phyloP scores from a whole-genome alignment of 192 early-diverging fungal genomes.

The Rhizophagus clarus region DNA sequence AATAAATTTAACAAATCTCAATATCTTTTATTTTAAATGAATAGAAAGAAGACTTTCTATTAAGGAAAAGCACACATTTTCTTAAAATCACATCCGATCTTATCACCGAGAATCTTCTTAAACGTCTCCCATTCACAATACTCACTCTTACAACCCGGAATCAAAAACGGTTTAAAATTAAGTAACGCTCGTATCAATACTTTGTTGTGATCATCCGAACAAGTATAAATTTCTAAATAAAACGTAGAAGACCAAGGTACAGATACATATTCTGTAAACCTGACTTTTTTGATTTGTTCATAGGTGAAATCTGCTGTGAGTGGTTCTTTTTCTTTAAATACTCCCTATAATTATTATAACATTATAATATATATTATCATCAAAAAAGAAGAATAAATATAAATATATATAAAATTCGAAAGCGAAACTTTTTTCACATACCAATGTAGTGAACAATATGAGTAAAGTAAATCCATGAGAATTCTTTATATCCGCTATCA shows the following conservation, averaged over 20 bases:
- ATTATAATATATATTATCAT: neutral
- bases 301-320: neutral
- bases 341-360: neutral
- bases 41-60: neutral
- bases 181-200: neutral
- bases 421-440: neutral
- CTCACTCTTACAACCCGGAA: slow-evolving; percentile 13
- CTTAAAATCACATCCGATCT: neutral
- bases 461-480: neutral
- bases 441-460: neutral
- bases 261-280: neutral
- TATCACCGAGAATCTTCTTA: neutral
- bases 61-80: slow-evolving; percentile 6
- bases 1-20: too few species aligned
- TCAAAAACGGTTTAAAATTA: neutral
- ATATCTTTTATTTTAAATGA: neutral
- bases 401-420: too few species aligned
- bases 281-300: neutral
- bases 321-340: neutral
- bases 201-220: neutral
- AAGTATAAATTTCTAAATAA: slow-evolving; percentile 14
- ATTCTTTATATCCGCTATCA: slow-evolving; percentile 18
- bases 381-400: neutral
- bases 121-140: slow-evolving; percentile 4
- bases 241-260: slow-evolving; percentile 5